A percentile compares a stretch with the other conserved stretches of the same genome.
phyloP scores from a whole-genome alignment of 148 eudicot genomes.

The Camellia sinensis region DNA sequence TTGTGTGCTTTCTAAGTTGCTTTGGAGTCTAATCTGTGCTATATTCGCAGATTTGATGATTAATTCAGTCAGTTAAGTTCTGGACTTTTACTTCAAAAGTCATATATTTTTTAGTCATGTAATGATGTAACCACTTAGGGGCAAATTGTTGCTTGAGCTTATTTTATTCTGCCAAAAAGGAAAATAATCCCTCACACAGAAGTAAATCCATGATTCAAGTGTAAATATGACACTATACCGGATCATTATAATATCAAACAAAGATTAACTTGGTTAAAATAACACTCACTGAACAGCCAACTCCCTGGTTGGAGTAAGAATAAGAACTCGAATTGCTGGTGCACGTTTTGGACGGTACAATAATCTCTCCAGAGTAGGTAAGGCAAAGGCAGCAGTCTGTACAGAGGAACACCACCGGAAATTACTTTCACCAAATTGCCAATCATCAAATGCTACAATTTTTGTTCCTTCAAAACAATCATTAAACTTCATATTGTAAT shows the following conservation, averaged over 20 bases:
- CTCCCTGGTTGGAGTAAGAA: conserved; percentile 98
- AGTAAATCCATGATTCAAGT: too few species aligned
- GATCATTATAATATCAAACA: too few species aligned
- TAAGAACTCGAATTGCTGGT: conserved; percentile 83
- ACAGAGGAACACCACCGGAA: conserved; percentile 15
- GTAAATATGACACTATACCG: too few species aligned
- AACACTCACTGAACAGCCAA: conserved; percentile 88
- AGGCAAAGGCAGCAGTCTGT: conserved; percentile 93
- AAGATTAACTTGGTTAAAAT: conserved; percentile 4
- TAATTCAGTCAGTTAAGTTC: background rate
- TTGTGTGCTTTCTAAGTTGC: background rate
- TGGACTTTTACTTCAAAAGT: background rate
- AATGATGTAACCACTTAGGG: too few species aligned
- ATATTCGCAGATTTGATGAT: background rate
- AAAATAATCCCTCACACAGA: too few species aligned
- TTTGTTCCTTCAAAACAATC: background rate
- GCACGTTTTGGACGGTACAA: conserved; percentile 71
- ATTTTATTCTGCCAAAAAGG: too few species aligned
- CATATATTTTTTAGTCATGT: too few species aligned
- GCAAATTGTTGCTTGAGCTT: too few species aligned
- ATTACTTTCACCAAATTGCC: background rate
- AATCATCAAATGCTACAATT: background rate
- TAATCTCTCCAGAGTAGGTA: conserved; percentile 84
- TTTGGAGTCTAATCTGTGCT: background rate
- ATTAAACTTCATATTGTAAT: background rate